These are phyloP conservation scores for Kazachstania taianensis DNA, from an alignment of 805 yeast genomes.

Conservation along the genomic window DNA sequence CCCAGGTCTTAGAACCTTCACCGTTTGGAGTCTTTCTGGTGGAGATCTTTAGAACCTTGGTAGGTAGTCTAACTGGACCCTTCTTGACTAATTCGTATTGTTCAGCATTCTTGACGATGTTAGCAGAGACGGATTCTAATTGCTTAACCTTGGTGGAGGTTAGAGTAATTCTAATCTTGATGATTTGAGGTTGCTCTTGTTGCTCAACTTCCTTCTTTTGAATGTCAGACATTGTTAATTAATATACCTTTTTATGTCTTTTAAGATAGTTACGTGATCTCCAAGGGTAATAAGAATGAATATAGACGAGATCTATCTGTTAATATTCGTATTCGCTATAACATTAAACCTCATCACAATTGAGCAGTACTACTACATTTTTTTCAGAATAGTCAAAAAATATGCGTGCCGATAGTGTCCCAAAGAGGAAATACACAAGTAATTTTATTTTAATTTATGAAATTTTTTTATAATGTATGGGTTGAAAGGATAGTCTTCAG, in stretches of 20 bases:
- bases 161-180: conserved; percentile 98
- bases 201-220: conserved; percentile 80
- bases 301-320: no score
- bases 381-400: no score
- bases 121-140: conserved; percentile 90
- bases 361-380: no score
- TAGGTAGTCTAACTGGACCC: conserved; percentile 99
- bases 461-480: no score
- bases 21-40: conserved; percentile 99
- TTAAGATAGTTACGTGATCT: no score
- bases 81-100: conserved; percentile 76
- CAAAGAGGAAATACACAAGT: no score
- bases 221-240: conserved; percentile 70
- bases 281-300: no score
- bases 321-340: no score
- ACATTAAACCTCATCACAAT: no score
- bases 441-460: no score
- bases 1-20: conserved; percentile 99
- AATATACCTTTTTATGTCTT: conserved; percentile 34
- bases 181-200: conserved; percentile 72
- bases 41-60: conserved; percentile 94
- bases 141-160: conserved; percentile 98
- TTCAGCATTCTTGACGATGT: conserved; percentile 82
- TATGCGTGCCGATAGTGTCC: no score
- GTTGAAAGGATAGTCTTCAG: no score